Conservation (phyloP, 257 asterid species). For the Jacaranda copaia region DNA sequence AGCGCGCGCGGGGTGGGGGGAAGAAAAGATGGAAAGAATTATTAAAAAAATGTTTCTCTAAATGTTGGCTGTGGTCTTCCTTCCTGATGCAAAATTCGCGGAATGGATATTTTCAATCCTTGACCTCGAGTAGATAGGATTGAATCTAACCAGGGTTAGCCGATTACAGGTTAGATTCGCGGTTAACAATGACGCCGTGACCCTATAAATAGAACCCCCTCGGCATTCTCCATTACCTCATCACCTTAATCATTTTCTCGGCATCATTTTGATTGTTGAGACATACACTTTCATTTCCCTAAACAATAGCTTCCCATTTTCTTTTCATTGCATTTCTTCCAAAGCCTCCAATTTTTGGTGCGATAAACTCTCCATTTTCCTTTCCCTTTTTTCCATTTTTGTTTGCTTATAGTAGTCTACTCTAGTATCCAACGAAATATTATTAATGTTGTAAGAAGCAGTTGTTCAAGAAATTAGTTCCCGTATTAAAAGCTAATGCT, state of each 20-base stretch:
- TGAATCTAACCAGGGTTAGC: slow-evolving; percentile 43
- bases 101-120: slow-evolving; percentile 27
- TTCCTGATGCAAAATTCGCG: slow-evolving; percentile 32
- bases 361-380: background rate
- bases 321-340: background rate
- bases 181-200: slow-evolving; percentile 27
- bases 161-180: background rate
- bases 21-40: too few relatives aligned
- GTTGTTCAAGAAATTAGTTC: background rate
- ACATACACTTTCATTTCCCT: background rate
- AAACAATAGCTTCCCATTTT: background rate
- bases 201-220: slow-evolving; percentile 48
- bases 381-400: background rate
- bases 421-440: too few relatives aligned
- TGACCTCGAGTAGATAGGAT: slow-evolving; percentile 29
- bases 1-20: too few relatives aligned
- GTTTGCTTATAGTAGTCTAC: too few relatives aligned
- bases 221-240: slow-evolving; percentile 22
- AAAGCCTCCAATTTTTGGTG: slow-evolving; percentile 27
- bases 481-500: background rate
- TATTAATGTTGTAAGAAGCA: background rate
- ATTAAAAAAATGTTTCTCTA: background rate
- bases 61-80: background rate
- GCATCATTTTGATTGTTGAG: slow-evolving; percentile 32
- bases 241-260: slow-evolving; percentile 34